Percentiles rank a stretch among this genome's conserved stretches.
These are phyloP conservation scores for Waltergamsia citrina DNA, from an alignment of 2,329 filamentous ascomycete species.

Conservation along the genomic window DNA sequence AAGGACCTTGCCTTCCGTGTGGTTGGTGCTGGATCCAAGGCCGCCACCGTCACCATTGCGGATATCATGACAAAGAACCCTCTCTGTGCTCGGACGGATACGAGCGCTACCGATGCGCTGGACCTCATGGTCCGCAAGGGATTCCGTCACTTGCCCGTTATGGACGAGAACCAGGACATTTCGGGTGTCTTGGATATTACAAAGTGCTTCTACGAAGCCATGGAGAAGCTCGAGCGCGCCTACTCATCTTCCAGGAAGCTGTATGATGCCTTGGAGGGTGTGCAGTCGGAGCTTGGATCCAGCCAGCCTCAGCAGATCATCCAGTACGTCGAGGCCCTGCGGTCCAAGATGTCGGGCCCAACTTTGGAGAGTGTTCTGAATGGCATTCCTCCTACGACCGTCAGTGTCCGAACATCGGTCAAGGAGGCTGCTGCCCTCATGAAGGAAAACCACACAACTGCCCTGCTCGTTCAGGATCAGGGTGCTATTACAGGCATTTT, in stretches of 20 bases:
- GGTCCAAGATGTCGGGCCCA: conserved; percentile 94
- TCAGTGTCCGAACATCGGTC: conserved; percentile 91
- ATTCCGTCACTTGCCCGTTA: conserved; percentile 93
- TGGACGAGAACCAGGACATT: conserved; percentile 99
- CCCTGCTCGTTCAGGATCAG: conserved; percentile 91
- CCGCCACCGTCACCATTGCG: conserved; percentile 82
- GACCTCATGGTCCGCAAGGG: conserved; percentile 98
- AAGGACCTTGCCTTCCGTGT: conserved; percentile 98
- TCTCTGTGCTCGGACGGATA: conserved; percentile 92
- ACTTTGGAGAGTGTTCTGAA: conserved; percentile 92
- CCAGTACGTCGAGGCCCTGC: conserved; percentile 93
- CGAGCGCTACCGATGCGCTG: conserved; percentile 91
- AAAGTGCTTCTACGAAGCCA: conserved; percentile 99
- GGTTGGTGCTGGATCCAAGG: conserved; percentile 82
- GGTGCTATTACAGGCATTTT: conserved; percentile 98
- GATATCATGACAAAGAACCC: conserved; percentile 99
- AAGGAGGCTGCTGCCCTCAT: conserved; percentile 92
- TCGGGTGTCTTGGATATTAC: conserved; percentile 97
- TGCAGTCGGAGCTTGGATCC: conserved; percentile 91
- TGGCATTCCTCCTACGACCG: conserved; percentile 84
- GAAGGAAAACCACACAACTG: conserved; percentile 98
- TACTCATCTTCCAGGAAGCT: conserved; percentile 97
- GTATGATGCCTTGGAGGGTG: conserved; percentile 94
- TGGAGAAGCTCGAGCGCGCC: conserved; percentile 97
- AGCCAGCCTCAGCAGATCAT: conserved; percentile 98